These are phyloP conservation scores for Melanogaster broomeanus DNA, from an alignment of 768 basidiomycete species.

Conservation along the genomic window DNA sequence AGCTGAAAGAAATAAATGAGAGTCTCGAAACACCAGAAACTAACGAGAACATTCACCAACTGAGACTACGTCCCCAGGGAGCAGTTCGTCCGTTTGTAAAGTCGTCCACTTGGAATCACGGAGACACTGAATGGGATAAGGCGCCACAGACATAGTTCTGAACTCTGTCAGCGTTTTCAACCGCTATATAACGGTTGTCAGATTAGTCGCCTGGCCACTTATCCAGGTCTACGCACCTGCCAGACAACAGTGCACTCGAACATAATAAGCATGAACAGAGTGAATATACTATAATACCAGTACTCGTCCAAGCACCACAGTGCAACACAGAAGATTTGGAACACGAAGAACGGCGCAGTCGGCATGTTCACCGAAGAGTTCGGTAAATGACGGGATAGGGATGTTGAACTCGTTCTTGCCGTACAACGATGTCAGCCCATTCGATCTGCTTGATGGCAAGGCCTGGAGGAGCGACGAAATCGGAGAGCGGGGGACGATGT, in stretches of 20 bases:
- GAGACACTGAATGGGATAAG: conserved; percentile 82
- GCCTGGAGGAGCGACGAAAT: conserved; percentile 62
- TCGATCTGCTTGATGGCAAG: conserved; percentile 50
- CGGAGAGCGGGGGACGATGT: conserved; percentile 60
- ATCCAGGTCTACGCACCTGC: conserved; percentile 62
- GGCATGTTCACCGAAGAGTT: conserved; percentile 95
- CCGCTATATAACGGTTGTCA: conserved; percentile 52
- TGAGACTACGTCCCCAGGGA: conserved; percentile 90
- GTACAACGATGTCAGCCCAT: conserved; percentile 63
- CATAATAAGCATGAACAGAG: conserved; percentile 96
- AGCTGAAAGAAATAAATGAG: conserved; percentile 37
- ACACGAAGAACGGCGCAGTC: conserved; percentile 98
- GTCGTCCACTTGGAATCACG: conserved; percentile 80
- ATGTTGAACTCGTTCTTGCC: conserved; percentile 97
- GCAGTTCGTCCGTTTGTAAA: conserved; percentile 80
- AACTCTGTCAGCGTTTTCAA: conserved; percentile 92
- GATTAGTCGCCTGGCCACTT: not conserved
- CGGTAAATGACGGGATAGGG: conserved; percentile 91
- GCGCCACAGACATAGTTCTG: conserved; percentile 92
- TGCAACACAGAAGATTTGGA: conserved; percentile 97
- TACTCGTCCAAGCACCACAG: conserved; percentile 99
- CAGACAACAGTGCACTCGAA: conserved; percentile 99
- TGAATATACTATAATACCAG: conserved; percentile 98
- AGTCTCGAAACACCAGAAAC: not conserved
- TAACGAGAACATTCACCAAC: conserved; percentile 55